Evolutionary conservation across 345 rosid genomes (phyloP), one percentile per base, ranked within the genome.

Genomic region (Dimocarpus longan): DNA sequence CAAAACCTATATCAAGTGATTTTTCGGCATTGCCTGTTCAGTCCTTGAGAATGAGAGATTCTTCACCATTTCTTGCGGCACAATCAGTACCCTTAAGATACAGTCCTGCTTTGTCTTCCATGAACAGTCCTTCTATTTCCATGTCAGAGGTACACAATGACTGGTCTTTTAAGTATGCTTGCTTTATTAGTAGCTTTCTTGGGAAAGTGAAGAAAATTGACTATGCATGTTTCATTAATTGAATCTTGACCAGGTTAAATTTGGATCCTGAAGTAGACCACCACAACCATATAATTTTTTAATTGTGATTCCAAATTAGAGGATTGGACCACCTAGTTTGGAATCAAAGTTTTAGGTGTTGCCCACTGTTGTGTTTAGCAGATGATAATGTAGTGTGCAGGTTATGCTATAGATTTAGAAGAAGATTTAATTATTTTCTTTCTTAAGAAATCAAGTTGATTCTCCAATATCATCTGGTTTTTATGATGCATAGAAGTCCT

Each of bases 71-170:
- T 28, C 68, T 48, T 57, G 73, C 59, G 8, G 62, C 76, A 21
- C 85, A 74, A 44, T 64, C 84, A 62, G 13, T 79, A 62, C 70
- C 87, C 26, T 70, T 80, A 56, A 73, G 85, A 78, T 80, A 76
- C 62, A n/a, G 74, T 67, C 6, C 64, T 81, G 73, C 82, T 19
- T 59, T 77, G 22, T 67, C 90, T 64, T 69, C 83, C 6, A 24
- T 76, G 18, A 76, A 70, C 24, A 40, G 52, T 59, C 76, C 77
- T 26, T 26, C 28, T 18, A 19, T 72, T 57, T 80, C 89, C 28
- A 68, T 82, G 46, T 64, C 79, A 68, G 88, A 90, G 91, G 93
- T 88, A 79, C 43, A 69, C 76, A 65, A 37, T 28, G 26, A 60
- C 6, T 75, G 50, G 15, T 52, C 70, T 66, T 56, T 18, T 71